Percentiles rank a stretch among this genome's conserved stretches.
These are phyloP conservation scores for Thielaviopsis musarum DNA, from an alignment of 2,329 filamentous ascomycete species.

Conservation along the genomic window DNA sequence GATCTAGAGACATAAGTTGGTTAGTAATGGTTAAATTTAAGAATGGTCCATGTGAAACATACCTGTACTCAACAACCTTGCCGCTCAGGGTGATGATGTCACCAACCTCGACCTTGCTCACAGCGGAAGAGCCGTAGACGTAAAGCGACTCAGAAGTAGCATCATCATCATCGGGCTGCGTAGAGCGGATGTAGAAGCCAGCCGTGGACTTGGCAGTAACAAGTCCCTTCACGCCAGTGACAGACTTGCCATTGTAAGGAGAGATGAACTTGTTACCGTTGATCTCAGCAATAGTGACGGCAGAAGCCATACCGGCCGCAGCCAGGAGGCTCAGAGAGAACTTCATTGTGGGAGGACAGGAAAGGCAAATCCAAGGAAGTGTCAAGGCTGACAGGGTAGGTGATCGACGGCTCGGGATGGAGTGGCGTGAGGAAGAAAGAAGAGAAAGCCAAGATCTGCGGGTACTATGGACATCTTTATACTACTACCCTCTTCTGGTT, in stretches of 20 bases:
- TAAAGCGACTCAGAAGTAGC: slow-evolving; percentile 49
- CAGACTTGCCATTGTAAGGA: slow-evolving; percentile 35
- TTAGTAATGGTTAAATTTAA: no score
- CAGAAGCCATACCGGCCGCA: slow-evolving; percentile 18
- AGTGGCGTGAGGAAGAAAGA: background rate
- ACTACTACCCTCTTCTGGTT: background rate
- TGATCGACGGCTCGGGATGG: background rate
- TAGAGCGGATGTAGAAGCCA: slow-evolving; percentile 49
- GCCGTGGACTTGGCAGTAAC: slow-evolving; percentile 45
- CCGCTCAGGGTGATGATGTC: slow-evolving; percentile 45
- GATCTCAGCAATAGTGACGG: slow-evolving; percentile 41
- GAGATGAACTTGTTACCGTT: slow-evolving; percentile 50
- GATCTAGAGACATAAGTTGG: slow-evolving; percentile 24
- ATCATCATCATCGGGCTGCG: slow-evolving; percentile 34
- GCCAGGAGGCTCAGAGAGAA: slow-evolving; percentile 17
- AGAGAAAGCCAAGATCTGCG: background rate
- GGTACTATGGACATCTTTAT: background rate
- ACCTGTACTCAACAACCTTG: slow-evolving; percentile 39
- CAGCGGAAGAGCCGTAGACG: slow-evolving; percentile 38
- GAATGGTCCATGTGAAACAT: slow-evolving; percentile 15
- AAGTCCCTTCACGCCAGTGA: slow-evolving; percentile 43
- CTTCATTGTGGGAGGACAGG: slow-evolving; percentile 17
- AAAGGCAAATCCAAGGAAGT: background rate
- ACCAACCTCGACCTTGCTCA: slow-evolving; percentile 38
- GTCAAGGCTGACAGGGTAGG: background rate